A percentile compares a stretch with the other conserved stretches of the same genome.
Conservation (phyloP, 176 grass and related monocot genomes). For the Avena sativa region DNA sequence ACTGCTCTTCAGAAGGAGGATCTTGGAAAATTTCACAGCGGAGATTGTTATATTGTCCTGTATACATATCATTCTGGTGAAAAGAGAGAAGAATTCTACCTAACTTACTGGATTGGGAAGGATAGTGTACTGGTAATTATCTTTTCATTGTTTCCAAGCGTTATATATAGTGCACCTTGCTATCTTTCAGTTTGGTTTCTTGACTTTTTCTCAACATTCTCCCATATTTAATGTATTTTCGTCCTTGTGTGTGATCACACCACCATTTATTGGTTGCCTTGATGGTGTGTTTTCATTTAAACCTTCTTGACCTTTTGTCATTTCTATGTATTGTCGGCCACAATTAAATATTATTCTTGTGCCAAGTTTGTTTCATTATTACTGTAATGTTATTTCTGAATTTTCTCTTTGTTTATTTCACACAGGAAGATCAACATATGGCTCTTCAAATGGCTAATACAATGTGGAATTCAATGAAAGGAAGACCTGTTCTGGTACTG, state of each 20-base stretch:
- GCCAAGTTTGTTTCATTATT: constrained; percentile 24
- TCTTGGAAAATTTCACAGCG: constrained; percentile 85
- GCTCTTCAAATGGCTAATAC: constrained; percentile 62
- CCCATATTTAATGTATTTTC: constrained; percentile 7
- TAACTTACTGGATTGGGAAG: constrained; percentile 91
- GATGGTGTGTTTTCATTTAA: not conserved
- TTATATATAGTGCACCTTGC: not conserved
- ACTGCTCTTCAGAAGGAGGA: constrained; percentile 81
- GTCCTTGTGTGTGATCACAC: constrained; percentile 1
- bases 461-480: constrained; percentile 78
- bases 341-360: constrained; percentile 19
- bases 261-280: not conserved
- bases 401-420: constrained; percentile 50
- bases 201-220: not conserved
- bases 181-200: constrained; percentile 24
- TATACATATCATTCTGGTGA: constrained; percentile 90
- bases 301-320: constrained; percentile 29
- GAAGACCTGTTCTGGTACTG: constrained; percentile 81
- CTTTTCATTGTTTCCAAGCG: not conserved
- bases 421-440: constrained; percentile 76
- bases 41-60: constrained; percentile 94
- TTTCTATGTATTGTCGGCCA: not conserved
- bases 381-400: constrained; percentile 21
- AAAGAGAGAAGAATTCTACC: constrained; percentile 91
- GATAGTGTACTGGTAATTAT: constrained; percentile 60